These are phyloP conservation scores for Cystobasidium pallidum DNA, from an alignment of 1,284 basidiomycete species.

Conservation along the genomic window DNA sequence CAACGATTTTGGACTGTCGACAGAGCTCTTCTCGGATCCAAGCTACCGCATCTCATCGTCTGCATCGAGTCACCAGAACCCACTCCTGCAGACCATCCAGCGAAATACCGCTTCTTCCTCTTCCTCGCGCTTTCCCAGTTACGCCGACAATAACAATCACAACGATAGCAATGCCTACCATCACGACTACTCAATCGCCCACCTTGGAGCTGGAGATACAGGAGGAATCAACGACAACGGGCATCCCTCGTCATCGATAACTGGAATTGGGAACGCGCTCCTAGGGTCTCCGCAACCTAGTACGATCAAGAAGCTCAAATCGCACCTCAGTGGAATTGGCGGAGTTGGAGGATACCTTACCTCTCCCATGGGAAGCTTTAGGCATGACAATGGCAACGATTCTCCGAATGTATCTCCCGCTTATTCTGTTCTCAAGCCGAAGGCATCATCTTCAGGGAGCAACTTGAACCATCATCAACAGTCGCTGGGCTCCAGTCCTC, in stretches of 20 bases:
- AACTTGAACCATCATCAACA: not conserved
- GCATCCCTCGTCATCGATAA: not conserved
- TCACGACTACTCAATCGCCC: not conserved
- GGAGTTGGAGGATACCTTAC: slow-evolving; percentile 38
- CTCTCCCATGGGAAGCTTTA: slow-evolving; percentile 25
- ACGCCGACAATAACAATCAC: too few relatives aligned
- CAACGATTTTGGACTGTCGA: slow-evolving; percentile 9
- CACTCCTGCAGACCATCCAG: slow-evolving; percentile 19
- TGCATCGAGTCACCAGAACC: not conserved
- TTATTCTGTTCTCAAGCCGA: not conserved
- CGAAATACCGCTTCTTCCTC: slow-evolving; percentile 7
- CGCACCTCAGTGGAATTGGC: slow-evolving; percentile 42
- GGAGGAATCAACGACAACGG: slow-evolving; percentile 6
- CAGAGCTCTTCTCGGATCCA: slow-evolving; percentile 22
- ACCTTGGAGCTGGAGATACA: not conserved
- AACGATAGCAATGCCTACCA: slow-evolving; percentile 6
- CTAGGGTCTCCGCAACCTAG: slow-evolving; percentile 38
- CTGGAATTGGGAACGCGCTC: not conserved
- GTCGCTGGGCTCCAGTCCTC: slow-evolving; percentile 12
- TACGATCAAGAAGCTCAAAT: slow-evolving; percentile 42
- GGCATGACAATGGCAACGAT: slow-evolving; percentile 8
- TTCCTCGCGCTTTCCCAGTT: not conserved
- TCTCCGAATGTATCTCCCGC: not conserved
- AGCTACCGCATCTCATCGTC: not conserved
- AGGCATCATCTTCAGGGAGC: not conserved